Conservation (phyloP, 1,284 basidiomycete species). For the Apiotrichum gamsii region DNA sequence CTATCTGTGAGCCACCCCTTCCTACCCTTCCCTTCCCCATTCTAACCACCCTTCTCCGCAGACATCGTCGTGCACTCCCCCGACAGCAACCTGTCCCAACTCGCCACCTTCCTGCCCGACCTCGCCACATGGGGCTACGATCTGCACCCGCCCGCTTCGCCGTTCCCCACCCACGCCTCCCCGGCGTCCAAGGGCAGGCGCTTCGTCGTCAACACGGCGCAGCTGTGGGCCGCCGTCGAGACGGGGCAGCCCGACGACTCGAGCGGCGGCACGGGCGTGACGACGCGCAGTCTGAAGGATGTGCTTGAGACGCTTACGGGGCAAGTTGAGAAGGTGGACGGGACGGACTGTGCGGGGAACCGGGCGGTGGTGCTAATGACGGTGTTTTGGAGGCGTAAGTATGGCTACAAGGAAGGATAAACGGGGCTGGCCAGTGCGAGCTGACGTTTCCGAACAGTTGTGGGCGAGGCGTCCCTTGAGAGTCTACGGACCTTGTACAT, state of each 20-base stretch:
- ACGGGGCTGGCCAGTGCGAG: too few species aligned
- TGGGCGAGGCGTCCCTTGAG: not conserved
- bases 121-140: slow-evolving; percentile 14
- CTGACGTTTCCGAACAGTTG: not conserved
- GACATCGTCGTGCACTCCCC: slow-evolving; percentile 32
- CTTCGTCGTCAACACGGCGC: slow-evolving; percentile 35
- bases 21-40: too few species aligned
- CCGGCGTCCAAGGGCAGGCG: slow-evolving; percentile 19
- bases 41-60: slow-evolving; percentile 1
- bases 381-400: not conserved
- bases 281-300: not conserved
- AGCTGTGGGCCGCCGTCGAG: slow-evolving; percentile 33
- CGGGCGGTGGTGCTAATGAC: slow-evolving; percentile 1
- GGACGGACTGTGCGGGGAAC: slow-evolving; percentile 27
- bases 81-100: slow-evolving; percentile 15
- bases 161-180: slow-evolving; percentile 20
- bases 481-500: too few species aligned
- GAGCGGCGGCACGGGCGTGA: slow-evolving; percentile 12
- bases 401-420: too few species aligned
- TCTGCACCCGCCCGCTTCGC: slow-evolving; percentile 20
- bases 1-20: slow-evolving; percentile 25
- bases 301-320: not conserved
- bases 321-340: too few species aligned
- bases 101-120: slow-evolving; percentile 16
- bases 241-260: slow-evolving; percentile 10